Evolutionary conservation across 768 basidiomycete species (phyloP), one percentile per base, ranked within the genome.

Genomic region (Atractiella rhizophila): DNA sequence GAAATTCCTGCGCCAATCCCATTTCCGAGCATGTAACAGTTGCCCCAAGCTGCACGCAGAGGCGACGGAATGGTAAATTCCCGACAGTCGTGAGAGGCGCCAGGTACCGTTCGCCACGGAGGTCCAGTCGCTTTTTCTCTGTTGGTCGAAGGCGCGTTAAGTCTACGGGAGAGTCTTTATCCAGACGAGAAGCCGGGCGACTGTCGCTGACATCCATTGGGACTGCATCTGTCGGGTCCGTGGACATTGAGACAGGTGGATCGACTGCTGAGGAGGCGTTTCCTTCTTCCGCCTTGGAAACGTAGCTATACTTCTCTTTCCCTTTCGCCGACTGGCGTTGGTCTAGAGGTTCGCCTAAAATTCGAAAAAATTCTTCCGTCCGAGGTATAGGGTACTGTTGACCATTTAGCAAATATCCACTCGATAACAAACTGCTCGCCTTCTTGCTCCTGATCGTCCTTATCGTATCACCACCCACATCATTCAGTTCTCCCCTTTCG

Each of bases 61-160:
- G 61, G 10, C 86, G 69, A 15, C 91, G 72, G 65, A 96, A 98
- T 2, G 91, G 91, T 76, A 96, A 59, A 54, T 98, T 96, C 12
- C 88, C 88, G 28, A 86, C 83, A 0, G 88, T 96, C 1, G 88
- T 94, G 16, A 96, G 60, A 2, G 88, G 88, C 3, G 73, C 73
- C 5, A 75, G 63, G 55, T 75, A 96, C 1, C 78, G 76, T 58
- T 80, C 81, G 2, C 76, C 80, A 7, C 64, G 59, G 81, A 86
- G 96, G 51, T 79, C 60, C 32, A 96, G 56, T 38, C 80, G 64
- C 55, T 71, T 81, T 63, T 94, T 96, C 62, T 98, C 91, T 11
- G 60, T 56, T 32, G 75, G 72, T 23, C 79, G 66, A 19, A 69
- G 18, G 4, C 21, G 28, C 5, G 33, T n/a, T n/a, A n/a, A n/a